Base-by-base conservation (phyloP, 2,329 filamentous ascomycete genomes). In the Aulographum hederae region DNA sequence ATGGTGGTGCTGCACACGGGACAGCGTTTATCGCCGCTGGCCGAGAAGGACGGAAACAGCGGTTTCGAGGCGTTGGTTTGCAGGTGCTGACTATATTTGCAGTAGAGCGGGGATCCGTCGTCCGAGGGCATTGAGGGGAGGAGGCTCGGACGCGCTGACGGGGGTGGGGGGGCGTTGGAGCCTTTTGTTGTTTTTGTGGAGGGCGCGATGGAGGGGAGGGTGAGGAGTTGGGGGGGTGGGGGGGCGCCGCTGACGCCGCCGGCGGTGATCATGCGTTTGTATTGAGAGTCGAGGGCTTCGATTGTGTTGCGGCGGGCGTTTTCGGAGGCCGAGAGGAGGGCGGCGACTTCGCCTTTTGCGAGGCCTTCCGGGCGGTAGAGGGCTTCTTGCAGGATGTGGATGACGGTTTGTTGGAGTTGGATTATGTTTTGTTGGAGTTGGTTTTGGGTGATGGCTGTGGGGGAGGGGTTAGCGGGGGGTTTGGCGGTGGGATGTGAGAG, bases 311-410 rank as follows among this genome's bases (percentile, higher is more conserved):
- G 51, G n/a, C 54, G 50, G 3, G 56, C 56, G 8, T 48, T 40
- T 30, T 57, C 47, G 10, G 56, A 55, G 21, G 56, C 56, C 2
- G 46, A 46, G 18, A 56, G 45, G 6, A 58, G 45, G 30, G 51
- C 54, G 6, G 48, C 43, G 40, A 54, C 49, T 38, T 58, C 54
- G 32, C 46, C 42, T 31, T 48, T 50, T 10, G 48, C 48, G 12
- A 57, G 45, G 18, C 47, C 45, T 12, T 54, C 52, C 26, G 52
- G 52, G 37, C 50, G 53, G 35, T 48, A 46, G 16, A 57, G 42
- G n/a, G 56, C 56, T 30, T 56, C 54, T 43, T 58, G 54, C 12
- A 59, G 47, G 29, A 59, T 50, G 20, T 44, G 44, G 37, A 59
- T 58, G 34, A 59, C 56, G 8, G 54, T 56, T 26, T 57, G 53